Evolutionary conservation across 352 stramenopile genomes (phyloP).

Genomic region (Pseudoperonospora humuli): DNA sequence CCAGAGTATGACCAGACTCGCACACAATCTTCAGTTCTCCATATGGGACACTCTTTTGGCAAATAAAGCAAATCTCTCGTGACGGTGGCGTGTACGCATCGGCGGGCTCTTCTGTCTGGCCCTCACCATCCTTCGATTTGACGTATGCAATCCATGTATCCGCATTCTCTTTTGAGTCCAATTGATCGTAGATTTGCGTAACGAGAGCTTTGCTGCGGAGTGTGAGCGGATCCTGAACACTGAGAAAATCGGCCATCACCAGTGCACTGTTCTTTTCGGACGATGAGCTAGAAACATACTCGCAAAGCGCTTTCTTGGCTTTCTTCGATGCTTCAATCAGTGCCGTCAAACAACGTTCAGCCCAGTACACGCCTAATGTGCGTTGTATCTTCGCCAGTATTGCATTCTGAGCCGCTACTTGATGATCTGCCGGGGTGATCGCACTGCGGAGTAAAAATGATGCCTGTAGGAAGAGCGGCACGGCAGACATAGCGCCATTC

Average conservation of each 20-base stretch:
- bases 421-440: slow-evolving; percentile 44
- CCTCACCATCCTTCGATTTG: slow-evolving; percentile 13
- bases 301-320: slow-evolving; percentile 10
- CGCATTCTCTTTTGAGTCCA: slow-evolving; percentile 43
- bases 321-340: slow-evolving; percentile 36
- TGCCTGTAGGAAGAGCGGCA: slow-evolving; percentile 47
- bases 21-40: slow-evolving; percentile 55
- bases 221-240: slow-evolving; percentile 41
- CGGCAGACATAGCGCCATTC: not conserved
- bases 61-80: slow-evolving; percentile 65
- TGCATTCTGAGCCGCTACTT: slow-evolving; percentile 31
- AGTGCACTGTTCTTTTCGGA: slow-evolving; percentile 50
- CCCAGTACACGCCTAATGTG: slow-evolving; percentile 51
- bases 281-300: slow-evolving; percentile 20
- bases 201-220: slow-evolving; percentile 31
- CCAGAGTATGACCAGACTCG: slow-evolving; percentile 48
- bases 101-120: not conserved
- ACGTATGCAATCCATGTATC: slow-evolving; percentile 32
- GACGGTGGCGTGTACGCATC: slow-evolving; percentile 24
- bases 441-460: slow-evolving; percentile 51
- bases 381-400: slow-evolving; percentile 36
- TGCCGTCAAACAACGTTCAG: slow-evolving; percentile 44
- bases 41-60: slow-evolving; percentile 50
- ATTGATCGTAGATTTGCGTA: slow-evolving; percentile 49
- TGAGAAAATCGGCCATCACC: slow-evolving; percentile 76